Percentiles rank a stretch among this genome's conserved stretches.
Evolutionary conservation across 495 filamentous ascomycete genomes (phyloP).

Genomic region (Filosporella fistucella): DNA sequence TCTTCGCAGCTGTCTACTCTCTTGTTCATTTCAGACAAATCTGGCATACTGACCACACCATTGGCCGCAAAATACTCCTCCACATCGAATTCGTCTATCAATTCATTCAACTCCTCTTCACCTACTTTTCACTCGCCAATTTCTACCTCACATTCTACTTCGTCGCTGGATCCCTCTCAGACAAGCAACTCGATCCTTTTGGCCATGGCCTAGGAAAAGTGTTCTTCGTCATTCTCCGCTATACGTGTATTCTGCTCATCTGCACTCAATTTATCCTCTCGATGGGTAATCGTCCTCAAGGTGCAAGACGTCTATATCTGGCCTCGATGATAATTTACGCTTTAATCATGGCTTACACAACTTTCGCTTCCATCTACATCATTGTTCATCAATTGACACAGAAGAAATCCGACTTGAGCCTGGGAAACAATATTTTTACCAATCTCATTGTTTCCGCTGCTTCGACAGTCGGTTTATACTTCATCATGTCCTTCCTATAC

Average conservation of each 20-base stretch:
- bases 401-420: conserved; percentile 36
- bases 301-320: conserved; percentile 88
- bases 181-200: conserved; percentile 81
- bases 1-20: conserved; percentile 98
- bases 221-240: conserved; percentile 84
- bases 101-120: conserved; percentile 84
- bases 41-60: conserved; percentile 89
- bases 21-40: conserved; percentile 92
- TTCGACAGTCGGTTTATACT: conserved; percentile 90
- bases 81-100: conserved; percentile 98
- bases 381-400: conserved; percentile 71
- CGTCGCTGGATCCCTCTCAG: conserved; percentile 89
- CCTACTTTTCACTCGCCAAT: conserved; percentile 96
- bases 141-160: conserved; percentile 99
- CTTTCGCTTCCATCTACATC: conserved; percentile 82
- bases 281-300: conserved; percentile 98
- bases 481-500: conserved; percentile 93
- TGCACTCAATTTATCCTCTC: conserved; percentile 94
- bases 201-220: conserved; percentile 76
- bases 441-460: conserved; percentile 89
- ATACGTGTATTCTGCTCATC: conserved; percentile 80
- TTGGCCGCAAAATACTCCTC: conserved; percentile 82
- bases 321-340: conserved; percentile 80
- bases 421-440: conserved; percentile 86
- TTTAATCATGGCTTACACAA: conserved; percentile 95